phyloP scores from a whole-genome alignment of 2,329 filamentous ascomycete genomes.

The Claviceps citrina region DNA sequence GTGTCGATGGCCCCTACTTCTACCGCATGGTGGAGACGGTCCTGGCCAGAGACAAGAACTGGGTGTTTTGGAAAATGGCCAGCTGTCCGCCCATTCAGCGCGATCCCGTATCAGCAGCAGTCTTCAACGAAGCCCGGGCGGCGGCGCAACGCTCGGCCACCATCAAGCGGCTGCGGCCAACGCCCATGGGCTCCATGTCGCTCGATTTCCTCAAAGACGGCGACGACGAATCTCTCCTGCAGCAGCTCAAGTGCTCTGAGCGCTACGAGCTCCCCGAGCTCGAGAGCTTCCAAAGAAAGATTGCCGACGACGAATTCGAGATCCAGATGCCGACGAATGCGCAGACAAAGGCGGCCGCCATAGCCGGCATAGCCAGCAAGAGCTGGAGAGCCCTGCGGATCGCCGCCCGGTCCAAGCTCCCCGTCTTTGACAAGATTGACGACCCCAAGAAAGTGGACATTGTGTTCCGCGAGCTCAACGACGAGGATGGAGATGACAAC shows the following conservation, averaged over 20 bases:
- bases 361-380: slow-evolving; percentile 70
- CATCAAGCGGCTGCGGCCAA: slow-evolving; percentile 53
- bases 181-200: slow-evolving; percentile 57
- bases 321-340: slow-evolving; percentile 62
- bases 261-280: slow-evolving; percentile 56
- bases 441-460: slow-evolving; percentile 55
- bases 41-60: slow-evolving; percentile 89
- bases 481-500: too few relatives aligned
- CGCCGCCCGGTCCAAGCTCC: slow-evolving; percentile 57
- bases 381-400: slow-evolving; percentile 80
- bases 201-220: slow-evolving; percentile 64
- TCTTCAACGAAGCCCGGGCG: slow-evolving; percentile 55
- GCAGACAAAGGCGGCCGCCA: slow-evolving; percentile 36
- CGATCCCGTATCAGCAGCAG: slow-evolving; percentile 50
- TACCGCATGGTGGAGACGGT: slow-evolving; percentile 95
- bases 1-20: slow-evolving; percentile 78
- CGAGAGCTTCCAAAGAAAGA: slow-evolving; percentile 54
- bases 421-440: slow-evolving; percentile 75
- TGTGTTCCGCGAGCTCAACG: slow-evolving; percentile 37
- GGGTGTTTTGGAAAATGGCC: slow-evolving; percentile 96
- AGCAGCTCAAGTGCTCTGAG: slow-evolving; percentile 49
- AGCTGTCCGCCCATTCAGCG: slow-evolving; percentile 77
- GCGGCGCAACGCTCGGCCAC: slow-evolving; percentile 50
- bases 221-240: slow-evolving; percentile 42
- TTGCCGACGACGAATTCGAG: slow-evolving; percentile 70